Conservation (phyloP, 768 basidiomycete genomes). For the Xerocomus potaroensis region DNA sequence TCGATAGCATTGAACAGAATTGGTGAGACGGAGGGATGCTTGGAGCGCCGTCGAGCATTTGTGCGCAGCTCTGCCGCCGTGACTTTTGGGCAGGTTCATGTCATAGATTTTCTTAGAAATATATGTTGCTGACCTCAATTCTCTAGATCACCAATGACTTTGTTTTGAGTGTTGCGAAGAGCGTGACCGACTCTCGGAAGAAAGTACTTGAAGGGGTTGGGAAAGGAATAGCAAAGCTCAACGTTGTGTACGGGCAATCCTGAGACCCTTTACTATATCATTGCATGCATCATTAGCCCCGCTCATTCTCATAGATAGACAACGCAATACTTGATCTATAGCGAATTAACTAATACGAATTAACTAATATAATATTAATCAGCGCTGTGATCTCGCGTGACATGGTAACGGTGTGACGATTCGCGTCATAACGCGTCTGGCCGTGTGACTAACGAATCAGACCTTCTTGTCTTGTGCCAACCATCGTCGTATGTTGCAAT, state of each 20-base stretch:
- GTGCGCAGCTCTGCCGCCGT: constrained; percentile 47
- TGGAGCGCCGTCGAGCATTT: constrained; percentile 50
- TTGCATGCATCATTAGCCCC: constrained; percentile 16
- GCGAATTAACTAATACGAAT: no score
- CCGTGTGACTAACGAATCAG: background rate
- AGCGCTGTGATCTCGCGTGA: background rate
- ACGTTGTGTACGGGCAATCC: constrained; percentile 35
- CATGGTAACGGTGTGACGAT: constrained; percentile 18
- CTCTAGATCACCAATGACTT: constrained; percentile 62
- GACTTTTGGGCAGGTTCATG: constrained; percentile 33
- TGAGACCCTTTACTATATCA: constrained; percentile 7
- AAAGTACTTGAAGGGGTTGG: constrained; percentile 68
- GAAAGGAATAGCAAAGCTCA: constrained; percentile 61
- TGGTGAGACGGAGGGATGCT: constrained; percentile 48
- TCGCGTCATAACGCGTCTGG: constrained; percentile 28
- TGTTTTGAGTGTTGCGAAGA: constrained; percentile 57
- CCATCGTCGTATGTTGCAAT: constrained; percentile 25
- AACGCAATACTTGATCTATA: background rate
- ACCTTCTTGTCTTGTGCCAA: background rate
- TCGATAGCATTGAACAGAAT: constrained; percentile 47
- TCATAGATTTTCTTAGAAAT: background rate
- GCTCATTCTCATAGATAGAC: constrained; percentile 29
- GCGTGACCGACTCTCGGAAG: constrained; percentile 62
- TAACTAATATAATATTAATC: no score
- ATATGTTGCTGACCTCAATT: background rate